Conservation (phyloP, 345 rosid species). For the Chamaenerion angustifolium region DNA sequence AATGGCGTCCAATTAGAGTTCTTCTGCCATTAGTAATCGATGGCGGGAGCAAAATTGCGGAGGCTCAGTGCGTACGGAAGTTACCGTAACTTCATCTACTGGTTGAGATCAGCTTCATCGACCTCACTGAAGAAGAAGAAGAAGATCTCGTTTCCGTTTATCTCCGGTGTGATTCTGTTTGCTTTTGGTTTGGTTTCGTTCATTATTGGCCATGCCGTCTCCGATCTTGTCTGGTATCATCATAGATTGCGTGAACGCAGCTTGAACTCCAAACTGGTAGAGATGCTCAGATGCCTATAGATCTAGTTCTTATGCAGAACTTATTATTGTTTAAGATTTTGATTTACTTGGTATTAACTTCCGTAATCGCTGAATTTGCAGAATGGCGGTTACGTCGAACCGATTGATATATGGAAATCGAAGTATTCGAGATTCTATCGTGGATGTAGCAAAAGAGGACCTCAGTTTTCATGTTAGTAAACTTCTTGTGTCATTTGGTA, state of each 20-base stretch:
- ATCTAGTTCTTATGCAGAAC: neutral
- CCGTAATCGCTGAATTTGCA: conserved; percentile 10
- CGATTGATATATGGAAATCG: conserved; percentile 86
- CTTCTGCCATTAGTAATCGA: no score
- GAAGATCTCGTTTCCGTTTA: conserved; percentile 49
- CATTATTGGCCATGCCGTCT: conserved; percentile 80
- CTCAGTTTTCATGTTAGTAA: conserved; percentile 48
- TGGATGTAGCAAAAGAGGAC: conserved; percentile 80
- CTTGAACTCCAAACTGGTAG: conserved; percentile 46
- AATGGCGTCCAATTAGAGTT: no score
- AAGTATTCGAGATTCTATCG: conserved; percentile 38
- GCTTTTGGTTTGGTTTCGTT: conserved; percentile 76
- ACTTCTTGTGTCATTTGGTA: neutral
- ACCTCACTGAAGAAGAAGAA: conserved; percentile 6
- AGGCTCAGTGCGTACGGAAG: neutral
- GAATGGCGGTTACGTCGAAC: conserved; percentile 37
- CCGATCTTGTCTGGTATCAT: conserved; percentile 93
- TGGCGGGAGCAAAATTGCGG: no score
- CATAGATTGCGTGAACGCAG: conserved; percentile 48
- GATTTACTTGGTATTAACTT: no score
- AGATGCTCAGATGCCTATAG: conserved; percentile 2
- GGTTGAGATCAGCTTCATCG: neutral
- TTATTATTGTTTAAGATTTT: neutral
- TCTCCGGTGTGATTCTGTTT: conserved; percentile 83
- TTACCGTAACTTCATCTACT: neutral